Percentiles rank a stretch among this genome's conserved stretches.
Evolutionary conservation across 139 green algal species (phyloP).

Genomic region (Chlamydomonas schloesseri): DNA sequence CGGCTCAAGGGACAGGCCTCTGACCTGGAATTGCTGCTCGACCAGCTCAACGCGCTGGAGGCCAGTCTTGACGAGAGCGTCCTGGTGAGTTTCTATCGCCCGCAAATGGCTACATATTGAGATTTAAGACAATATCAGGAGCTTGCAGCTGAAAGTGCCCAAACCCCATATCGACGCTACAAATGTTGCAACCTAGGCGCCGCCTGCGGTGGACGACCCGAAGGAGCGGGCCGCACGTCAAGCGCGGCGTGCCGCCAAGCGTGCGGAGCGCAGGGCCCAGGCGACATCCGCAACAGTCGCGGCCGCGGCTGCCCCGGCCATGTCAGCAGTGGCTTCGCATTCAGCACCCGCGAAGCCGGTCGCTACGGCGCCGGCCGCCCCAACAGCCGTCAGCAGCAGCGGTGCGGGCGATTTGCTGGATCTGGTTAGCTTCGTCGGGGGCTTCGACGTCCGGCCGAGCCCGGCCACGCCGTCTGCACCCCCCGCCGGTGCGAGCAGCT

Average conservation of each 20-base stretch:
- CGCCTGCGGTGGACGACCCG: neutral
- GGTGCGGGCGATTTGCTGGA: no score
- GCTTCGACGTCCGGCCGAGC: no score
- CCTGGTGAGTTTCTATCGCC: neutral
- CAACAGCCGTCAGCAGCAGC: no score
- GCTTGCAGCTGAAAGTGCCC: no score
- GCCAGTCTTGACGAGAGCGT: constrained; percentile 14
- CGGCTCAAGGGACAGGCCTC: neutral
- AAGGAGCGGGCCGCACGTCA: neutral
- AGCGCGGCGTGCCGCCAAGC: constrained; percentile 31
- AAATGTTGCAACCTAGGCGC: neutral
- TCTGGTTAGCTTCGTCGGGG: no score
- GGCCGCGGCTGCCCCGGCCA: neutral
- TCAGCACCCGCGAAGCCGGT: no score
- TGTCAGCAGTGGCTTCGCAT: neutral
- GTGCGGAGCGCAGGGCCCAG: constrained; percentile 12
- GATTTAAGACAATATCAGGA: no score
- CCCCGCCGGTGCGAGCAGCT: neutral
- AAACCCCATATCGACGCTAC: no score
- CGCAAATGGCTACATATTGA: no score
- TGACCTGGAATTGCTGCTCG: neutral
- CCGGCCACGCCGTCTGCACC: no score
- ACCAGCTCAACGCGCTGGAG: constrained; percentile 28
- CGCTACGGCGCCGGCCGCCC: no score
- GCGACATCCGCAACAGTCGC: neutral